These are phyloP conservation scores for Solanum pinnatisectum DNA, from an alignment of 257 asterid genomes.

Conservation along the genomic window DNA sequence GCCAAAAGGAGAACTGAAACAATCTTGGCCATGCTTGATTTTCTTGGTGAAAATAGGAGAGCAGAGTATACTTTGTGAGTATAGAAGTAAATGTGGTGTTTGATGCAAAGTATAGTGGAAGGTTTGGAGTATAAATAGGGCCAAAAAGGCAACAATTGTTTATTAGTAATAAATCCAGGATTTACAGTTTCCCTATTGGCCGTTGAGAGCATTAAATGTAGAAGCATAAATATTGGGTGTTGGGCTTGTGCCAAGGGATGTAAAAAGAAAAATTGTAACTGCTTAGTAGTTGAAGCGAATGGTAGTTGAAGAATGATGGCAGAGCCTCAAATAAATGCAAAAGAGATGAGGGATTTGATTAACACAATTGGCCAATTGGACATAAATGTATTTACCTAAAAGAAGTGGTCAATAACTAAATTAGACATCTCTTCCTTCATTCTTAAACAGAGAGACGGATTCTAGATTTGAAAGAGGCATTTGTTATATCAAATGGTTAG, in stretches of 20 bases:
- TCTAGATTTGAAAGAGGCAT: too few relatives aligned
- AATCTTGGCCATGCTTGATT: slow-evolving; percentile 31
- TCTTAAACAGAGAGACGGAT: too few relatives aligned
- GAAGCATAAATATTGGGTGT: not conserved
- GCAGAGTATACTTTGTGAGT: not conserved
- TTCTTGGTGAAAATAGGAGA: not conserved
- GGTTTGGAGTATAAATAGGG: slow-evolving; percentile 12
- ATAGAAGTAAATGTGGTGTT: not conserved
- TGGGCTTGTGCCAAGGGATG: not conserved
- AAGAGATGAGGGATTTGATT: not conserved
- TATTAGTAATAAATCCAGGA: not conserved
- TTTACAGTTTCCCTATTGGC: not conserved
- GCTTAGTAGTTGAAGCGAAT: not conserved
- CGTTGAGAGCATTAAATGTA: not conserved
- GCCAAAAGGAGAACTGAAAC: slow-evolving; percentile 21
- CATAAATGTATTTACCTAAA: not conserved
- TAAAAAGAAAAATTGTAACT: not conserved
- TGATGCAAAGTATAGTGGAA: not conserved
- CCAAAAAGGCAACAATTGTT: not conserved
- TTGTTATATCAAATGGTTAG: not conserved
- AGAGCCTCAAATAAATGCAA: not conserved
- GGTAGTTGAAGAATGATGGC: not conserved
- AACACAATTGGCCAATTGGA: not conserved
- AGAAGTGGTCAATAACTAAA: not conserved
- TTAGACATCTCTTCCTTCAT: not conserved